phyloP scores from a whole-genome alignment of 2,329 filamentous ascomycete genomes.

The Thelonectria rubi region DNA sequence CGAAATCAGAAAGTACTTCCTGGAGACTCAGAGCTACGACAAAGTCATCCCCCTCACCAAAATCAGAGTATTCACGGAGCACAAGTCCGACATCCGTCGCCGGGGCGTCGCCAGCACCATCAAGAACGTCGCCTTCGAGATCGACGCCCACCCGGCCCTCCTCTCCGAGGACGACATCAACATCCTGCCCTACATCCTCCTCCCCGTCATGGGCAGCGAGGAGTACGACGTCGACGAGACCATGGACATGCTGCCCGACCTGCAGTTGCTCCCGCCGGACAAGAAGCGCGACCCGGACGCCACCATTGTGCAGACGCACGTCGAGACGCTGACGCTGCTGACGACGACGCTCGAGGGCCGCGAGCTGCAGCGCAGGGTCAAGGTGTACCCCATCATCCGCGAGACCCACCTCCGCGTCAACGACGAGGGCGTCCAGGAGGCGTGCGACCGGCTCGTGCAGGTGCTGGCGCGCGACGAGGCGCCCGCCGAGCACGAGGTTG shows the following conservation, averaged over 20 bases:
- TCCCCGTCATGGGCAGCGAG: constrained; percentile 88
- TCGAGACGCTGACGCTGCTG: constrained; percentile 87
- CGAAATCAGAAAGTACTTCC: constrained; percentile 78
- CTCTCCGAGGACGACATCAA: constrained; percentile 78
- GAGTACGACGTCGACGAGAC: constrained; percentile 89
- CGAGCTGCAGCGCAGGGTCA: constrained; percentile 76
- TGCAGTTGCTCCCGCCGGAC: constrained; percentile 88
- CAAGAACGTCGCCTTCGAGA: constrained; percentile 91
- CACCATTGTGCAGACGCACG: constrained; percentile 82
- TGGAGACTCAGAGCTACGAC: constrained; percentile 79
- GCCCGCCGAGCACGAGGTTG: constrained; percentile 46
- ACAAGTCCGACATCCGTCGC: constrained; percentile 81
- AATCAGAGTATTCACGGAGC: constrained; percentile 93
- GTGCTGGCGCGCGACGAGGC: constrained; percentile 84
- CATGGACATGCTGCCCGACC: constrained; percentile 85
- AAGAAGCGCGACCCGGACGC: constrained; percentile 84
- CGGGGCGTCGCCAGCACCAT: constrained; percentile 96
- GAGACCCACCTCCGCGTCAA: constrained; percentile 84
- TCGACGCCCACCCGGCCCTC: constrained; percentile 75
- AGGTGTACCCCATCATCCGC: constrained; percentile 88
- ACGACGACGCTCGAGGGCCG: constrained; percentile 81
- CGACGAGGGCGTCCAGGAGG: constrained; percentile 82
- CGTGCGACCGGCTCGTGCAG: constrained; percentile 89
- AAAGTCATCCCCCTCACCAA: constrained; percentile 88
- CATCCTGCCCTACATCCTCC: constrained; percentile 85